Conservation (phyloP, 768 basidiomycete species). For the Tylopilus sp. region DNA sequence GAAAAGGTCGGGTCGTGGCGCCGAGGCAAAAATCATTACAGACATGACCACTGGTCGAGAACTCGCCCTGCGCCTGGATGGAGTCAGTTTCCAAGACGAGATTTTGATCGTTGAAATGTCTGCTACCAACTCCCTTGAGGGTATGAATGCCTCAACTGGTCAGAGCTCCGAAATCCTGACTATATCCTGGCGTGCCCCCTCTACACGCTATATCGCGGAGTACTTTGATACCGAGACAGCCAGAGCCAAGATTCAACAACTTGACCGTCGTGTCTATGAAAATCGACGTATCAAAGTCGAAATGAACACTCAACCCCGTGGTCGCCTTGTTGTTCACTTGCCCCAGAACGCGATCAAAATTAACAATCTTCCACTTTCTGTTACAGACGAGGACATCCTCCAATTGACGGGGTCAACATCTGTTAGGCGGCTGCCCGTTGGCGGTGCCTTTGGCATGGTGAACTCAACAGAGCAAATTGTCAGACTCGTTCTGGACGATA, state of each 20-base stretch:
- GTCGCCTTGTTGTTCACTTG: constrained; percentile 25
- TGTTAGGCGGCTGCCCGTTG: constrained; percentile 25
- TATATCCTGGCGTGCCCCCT: constrained; percentile 51
- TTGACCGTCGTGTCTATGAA: constrained; percentile 35
- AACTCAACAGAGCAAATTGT: constrained; percentile 21
- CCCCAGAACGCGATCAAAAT: constrained; percentile 40
- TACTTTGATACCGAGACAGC: constrained; percentile 31
- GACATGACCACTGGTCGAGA: constrained; percentile 39
- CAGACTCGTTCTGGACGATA: constrained; percentile 22
- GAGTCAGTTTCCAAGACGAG: constrained; percentile 44
- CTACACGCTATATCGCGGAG: constrained; percentile 42
- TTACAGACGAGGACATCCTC: constrained; percentile 25
- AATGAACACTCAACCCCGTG: constrained; percentile 40
- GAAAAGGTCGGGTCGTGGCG: constrained; percentile 23
- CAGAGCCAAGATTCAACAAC: constrained; percentile 29
- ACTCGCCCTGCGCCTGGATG: constrained; percentile 45
- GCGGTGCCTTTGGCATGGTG: background rate
- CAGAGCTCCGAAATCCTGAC: constrained; percentile 40
- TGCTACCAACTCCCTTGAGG: constrained; percentile 36
- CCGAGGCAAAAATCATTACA: constrained; percentile 44
- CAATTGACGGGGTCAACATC: constrained; percentile 29
- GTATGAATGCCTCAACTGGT: constrained; percentile 38
- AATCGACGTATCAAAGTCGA: constrained; percentile 47
- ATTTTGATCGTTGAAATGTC: constrained; percentile 41
- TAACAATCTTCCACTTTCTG: constrained; percentile 35